Base-by-base conservation (phyloP, 306 rosid genomes). In the Senna tora region DNA sequence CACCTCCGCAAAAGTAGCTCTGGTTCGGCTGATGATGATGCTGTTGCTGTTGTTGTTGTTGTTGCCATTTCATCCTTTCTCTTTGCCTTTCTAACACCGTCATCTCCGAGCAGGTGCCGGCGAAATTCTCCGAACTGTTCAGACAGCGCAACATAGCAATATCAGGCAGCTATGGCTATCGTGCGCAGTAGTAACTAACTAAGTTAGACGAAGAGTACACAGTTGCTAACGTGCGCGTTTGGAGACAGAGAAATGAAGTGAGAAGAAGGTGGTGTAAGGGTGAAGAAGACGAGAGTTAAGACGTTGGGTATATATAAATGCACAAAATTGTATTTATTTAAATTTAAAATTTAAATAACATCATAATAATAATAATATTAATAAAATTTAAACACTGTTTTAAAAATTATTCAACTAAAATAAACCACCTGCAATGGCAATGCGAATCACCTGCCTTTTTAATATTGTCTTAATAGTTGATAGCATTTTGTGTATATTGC, bases 61-160 rank as follows among this genome's bases (percentile, higher is more conserved):
- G 77, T 46, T 81, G 88, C 77, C 80, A 79, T 62, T 75, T 80
- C 38, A 12, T 54, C 14, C 80, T 70, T n/a, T 65, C 77, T 32
- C 81, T 77, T 66, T 88, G 89, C 62, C 86, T 69, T 73, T 86
- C 90, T 64, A 80, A 73, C 69, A 86, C 79, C 9, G 86, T 78
- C 79, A 82, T 68, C 53, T 82, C 90, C 7, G 83, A n/a, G 39
- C 75, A 66, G 53, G 28, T 64, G 15, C 61, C 90, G 8, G 63
- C 16, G 13, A 74, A 38, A 65, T 63, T 79, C 47, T 76, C 86
- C 5, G 85, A 71, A 67, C 74, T 64, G 77, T 74, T 85, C 1
- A 83, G 72, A 71, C 86, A 80, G 74, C 86, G 89, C 77, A 84
- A 60, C 89, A 88, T 86, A 17, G 13, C 19, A 16, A 17, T 13